Evolutionary conservation across 2,329 filamentous ascomycete genomes (phyloP), one percentile per base, ranked within the genome.

Genomic region (Arthrobotrys entomopaga): DNA sequence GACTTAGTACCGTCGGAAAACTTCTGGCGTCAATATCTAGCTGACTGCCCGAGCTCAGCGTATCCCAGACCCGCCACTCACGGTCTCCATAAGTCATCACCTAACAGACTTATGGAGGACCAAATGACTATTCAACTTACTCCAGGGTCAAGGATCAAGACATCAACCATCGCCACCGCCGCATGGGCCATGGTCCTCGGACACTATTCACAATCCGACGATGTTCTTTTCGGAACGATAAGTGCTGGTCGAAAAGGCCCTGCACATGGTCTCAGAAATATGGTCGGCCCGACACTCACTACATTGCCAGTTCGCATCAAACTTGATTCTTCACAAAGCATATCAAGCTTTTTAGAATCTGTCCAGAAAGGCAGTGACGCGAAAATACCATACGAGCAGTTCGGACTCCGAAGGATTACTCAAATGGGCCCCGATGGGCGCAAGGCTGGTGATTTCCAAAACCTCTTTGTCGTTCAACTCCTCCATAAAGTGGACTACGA

Each of bases 151-250:
- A 58, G 22, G 22, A 58, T 58, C 34, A 58, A 58, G 20, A 58
- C 54, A 20, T 58, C 54, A 58, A 42, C 34, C 40, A 43, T 58
- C 29, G 26, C 29, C 4, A 58, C 54, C 20, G 54, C 54, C 22
- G 54, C 54, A 40, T 58, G 54, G 54, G 54, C 54, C 6, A 42
- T 58, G 16, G 34, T 29, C 11, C 8, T 58, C n/a, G 54, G 54
- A 20, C 54, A 42, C n/a, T 43, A 58, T 34, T 19, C 54, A 42
- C 29, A 58, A 58, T 58, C 54, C 19, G 54, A 58, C 16, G 54
- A 58, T 43, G 34, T 58, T 16, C 11, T 58, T 58, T 58, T 58
- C 34, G 54, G 54, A 58, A 40, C 54, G 26, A 58, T 58, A 58
- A 58, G 54, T 22, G 13, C 54, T n/a, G 54, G 54, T 2, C 54